phyloP scores from a whole-genome alignment of 2,329 filamentous ascomycete genomes.

The Fusarium albosuccineum region DNA sequence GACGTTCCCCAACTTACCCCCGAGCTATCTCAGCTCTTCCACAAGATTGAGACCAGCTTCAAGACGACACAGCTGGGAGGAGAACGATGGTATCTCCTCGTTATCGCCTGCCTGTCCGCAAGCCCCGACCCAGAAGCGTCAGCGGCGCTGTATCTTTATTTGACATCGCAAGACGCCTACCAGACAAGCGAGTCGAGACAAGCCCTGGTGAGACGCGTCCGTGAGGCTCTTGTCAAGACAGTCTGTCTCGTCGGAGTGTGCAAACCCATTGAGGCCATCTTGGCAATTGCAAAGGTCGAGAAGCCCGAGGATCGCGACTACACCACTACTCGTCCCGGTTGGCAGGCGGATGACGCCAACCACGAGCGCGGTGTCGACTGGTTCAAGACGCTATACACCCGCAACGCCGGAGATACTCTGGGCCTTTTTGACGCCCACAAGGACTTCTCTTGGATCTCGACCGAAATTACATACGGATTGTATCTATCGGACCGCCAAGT shows the following conservation, averaged over 20 bases:
- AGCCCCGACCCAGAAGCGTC: slow-evolving; percentile 38
- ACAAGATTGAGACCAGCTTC: slow-evolving; percentile 32
- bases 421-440: slow-evolving; percentile 53
- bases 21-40: slow-evolving; percentile 29
- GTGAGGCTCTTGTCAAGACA: slow-evolving; percentile 72
- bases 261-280: slow-evolving; percentile 71
- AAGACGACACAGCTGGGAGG: slow-evolving; percentile 27
- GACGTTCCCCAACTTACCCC: slow-evolving; percentile 9
- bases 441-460: slow-evolving; percentile 63
- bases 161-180: slow-evolving; percentile 56
- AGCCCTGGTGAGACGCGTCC: slow-evolving; percentile 62
- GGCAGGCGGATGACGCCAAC: slow-evolving; percentile 70
- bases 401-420: slow-evolving; percentile 56
- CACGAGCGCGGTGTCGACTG: slow-evolving; percentile 65
- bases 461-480: slow-evolving; percentile 69
- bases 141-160: slow-evolving; percentile 34
- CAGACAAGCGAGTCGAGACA: slow-evolving; percentile 58
- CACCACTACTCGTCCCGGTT: slow-evolving; percentile 65
- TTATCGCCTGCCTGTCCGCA: slow-evolving; percentile 32
- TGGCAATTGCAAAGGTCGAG: slow-evolving; percentile 66
- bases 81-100: slow-evolving; percentile 38
- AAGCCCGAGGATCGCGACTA: slow-evolving; percentile 68
- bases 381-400: slow-evolving; percentile 68
- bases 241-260: slow-evolving; percentile 71
- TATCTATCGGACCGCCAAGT: slow-evolving; percentile 69